These are phyloP conservation scores for Blastobotrys serpentis DNA, from an alignment of 1,139 yeast genomes.

Conservation along the genomic window DNA sequence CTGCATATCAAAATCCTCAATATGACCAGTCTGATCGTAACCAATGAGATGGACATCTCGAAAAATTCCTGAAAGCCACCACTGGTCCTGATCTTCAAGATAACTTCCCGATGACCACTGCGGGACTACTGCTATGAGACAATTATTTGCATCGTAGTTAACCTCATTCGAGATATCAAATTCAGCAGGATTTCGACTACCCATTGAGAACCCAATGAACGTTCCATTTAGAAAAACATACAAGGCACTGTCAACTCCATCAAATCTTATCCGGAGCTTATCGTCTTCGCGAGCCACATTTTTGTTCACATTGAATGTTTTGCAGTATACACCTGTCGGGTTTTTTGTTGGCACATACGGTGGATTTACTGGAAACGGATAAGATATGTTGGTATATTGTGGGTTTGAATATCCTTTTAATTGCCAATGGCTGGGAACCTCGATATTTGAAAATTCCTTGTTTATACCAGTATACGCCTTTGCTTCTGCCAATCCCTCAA, in stretches of 20 bases:
- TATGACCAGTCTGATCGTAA: conserved; percentile 22
- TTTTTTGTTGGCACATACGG: conserved; percentile 38
- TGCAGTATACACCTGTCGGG: conserved; percentile 39
- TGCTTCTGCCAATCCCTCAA: conserved; percentile 27
- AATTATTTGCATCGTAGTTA: conserved; percentile 13
- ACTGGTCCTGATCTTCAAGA: conserved; percentile 43
- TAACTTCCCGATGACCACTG: conserved; percentile 40
- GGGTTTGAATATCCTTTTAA: conserved; percentile 40
- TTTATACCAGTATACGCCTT: not conserved
- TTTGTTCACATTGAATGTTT: conserved; percentile 25
- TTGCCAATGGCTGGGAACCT: conserved; percentile 42
- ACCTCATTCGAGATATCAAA: conserved; percentile 28
- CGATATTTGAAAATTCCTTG: conserved; percentile 16
- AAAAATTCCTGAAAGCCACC: conserved; percentile 41
- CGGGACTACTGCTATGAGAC: conserved; percentile 35
- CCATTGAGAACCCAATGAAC: conserved; percentile 38
- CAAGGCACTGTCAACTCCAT: conserved; percentile 40
- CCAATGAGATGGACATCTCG: conserved; percentile 27
- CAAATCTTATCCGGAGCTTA: conserved; percentile 32
- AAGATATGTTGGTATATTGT: conserved; percentile 38
- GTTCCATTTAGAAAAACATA: conserved; percentile 38
- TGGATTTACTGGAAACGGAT: conserved; percentile 39
- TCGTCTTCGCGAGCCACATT: conserved; percentile 15
- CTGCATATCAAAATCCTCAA: conserved; percentile 27
- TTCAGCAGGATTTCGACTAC: conserved; percentile 39